Base-by-base conservation (phyloP, 2,329 filamentous ascomycete species). In the Nectriaceae sp. region DNA sequence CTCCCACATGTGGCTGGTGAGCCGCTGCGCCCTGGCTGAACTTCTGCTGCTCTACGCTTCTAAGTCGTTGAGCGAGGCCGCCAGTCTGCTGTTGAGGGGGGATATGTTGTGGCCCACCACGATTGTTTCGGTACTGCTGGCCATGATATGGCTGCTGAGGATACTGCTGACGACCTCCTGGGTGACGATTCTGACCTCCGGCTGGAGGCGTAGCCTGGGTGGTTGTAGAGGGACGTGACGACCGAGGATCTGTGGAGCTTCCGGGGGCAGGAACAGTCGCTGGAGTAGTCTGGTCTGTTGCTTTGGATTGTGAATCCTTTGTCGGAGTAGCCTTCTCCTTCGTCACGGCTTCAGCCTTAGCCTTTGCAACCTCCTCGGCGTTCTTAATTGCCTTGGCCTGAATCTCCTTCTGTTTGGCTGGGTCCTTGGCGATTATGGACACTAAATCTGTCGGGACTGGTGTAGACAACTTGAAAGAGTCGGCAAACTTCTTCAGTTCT, bases 351-450 rank as follows among this genome's bases (percentile, higher is more conserved):
- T 75, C 75, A 16, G 75, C 64, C 64, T 84, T 84, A 46, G 80
- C 75, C 59, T 83, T 79, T 4, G 74, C 71, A 44, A 80, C 70
- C 54, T 85, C 82, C 53, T 90, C 85, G 3, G 84, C 85, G 57
- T 93, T 87, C 63, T 84, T 83, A 52, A 89, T 84, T 1, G 90
- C 90, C 69, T 92, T 95, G 60, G 91, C 88, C 63, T 96, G 87
- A 54, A 99, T 97, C 65, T 92, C 85, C 63, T 91, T 85, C 70
- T 97, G 94, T 74, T 97, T 99, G 39, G 77, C 80, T n/a, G 91
- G 91, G 65, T 99, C 94, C 68, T 97, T 99, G 49, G 94, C 93
- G 52, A 99, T 87, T 57, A 99, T 99, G 2, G 90, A 87, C 21
- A 99, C 91, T 29, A 99, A 74, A 69, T 99, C 94, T 43, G 83